Conservation (phyloP, 768 basidiomycete species). For the Lentinus brumalis region DNA sequence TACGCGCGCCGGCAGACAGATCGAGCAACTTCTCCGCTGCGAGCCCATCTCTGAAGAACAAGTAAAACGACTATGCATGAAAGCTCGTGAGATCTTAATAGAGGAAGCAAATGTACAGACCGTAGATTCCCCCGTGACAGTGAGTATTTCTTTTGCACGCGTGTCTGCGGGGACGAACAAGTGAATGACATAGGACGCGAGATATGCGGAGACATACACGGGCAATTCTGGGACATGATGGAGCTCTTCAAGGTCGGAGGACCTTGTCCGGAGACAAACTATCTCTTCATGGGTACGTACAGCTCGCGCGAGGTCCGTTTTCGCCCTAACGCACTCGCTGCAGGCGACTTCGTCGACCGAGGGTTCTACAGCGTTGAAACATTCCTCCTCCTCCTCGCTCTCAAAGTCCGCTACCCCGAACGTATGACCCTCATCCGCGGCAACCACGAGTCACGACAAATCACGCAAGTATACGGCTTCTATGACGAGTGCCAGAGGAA, state of each 20-base stretch:
- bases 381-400: slow-evolving; percentile 88
- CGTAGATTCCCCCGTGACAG: slow-evolving; percentile 95
- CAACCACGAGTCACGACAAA: slow-evolving; percentile 97
- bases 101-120: slow-evolving; percentile 98
- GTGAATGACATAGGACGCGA: slow-evolving; percentile 30
- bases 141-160: slow-evolving; percentile 43
- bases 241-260: slow-evolving; percentile 94
- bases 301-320: slow-evolving; percentile 13
- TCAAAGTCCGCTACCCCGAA: slow-evolving; percentile 97
- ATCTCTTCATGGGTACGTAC: slow-evolving; percentile 89
- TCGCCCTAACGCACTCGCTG: slow-evolving; percentile 7
- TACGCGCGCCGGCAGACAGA: slow-evolving; percentile 64
- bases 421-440: slow-evolving; percentile 96
- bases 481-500: slow-evolving; percentile 97
- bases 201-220: slow-evolving; percentile 97
- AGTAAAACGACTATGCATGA: slow-evolving; percentile 93
- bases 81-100: slow-evolving; percentile 94
- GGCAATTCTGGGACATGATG: slow-evolving; percentile 96
- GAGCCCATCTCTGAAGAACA: slow-evolving; percentile 95
- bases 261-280: slow-evolving; percentile 90
- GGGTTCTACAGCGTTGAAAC: slow-evolving; percentile 98
- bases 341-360: slow-evolving; percentile 97
- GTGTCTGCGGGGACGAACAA: slow-evolving; percentile 5
- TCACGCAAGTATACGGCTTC: slow-evolving; percentile 94
- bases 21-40: slow-evolving; percentile 90